Conservation (phyloP, 1,284 basidiomycete genomes). For the Marasmius oreades region DNA sequence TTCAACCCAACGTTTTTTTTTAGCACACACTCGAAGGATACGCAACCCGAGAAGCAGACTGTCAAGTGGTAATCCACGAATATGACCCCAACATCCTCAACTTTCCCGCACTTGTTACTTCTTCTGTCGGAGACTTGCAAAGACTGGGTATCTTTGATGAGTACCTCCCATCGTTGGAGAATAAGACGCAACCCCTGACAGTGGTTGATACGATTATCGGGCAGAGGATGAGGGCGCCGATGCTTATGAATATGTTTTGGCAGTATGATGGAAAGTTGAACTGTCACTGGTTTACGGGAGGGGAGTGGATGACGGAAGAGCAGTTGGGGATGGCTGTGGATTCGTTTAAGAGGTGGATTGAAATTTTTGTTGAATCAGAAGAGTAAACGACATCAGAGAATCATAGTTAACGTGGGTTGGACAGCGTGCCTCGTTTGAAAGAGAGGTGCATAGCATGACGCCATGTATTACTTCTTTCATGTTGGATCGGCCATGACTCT, state of each 20-base stretch:
- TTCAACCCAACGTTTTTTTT: no score
- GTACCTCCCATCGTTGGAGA: constrained; percentile 3
- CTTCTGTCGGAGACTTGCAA: constrained; percentile 15
- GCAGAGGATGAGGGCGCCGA: constrained; percentile 10
- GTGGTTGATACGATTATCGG: constrained; percentile 13
- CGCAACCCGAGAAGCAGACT: not conserved
- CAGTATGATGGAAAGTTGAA: constrained; percentile 12
- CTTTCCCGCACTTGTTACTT: constrained; percentile 8
- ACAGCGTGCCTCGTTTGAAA: no score
- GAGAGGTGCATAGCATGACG: constrained; percentile 1
- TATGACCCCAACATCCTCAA: constrained; percentile 2
- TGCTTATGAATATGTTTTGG: constrained; percentile 12
- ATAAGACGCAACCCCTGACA: constrained; percentile 7
- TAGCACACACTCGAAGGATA: not conserved
- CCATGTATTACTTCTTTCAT: not conserved
- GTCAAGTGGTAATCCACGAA: not conserved
- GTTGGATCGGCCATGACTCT: not conserved
- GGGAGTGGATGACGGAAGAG: constrained; percentile 9
- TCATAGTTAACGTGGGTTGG: no score
- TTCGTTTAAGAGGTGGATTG: constrained; percentile 1
- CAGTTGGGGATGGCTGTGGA: not conserved
- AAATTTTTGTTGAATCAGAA: not conserved
- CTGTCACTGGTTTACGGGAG: constrained; percentile 13
- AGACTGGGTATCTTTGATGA: constrained; percentile 7
- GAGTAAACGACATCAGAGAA: no score